Base-by-base conservation (phyloP, 768 basidiomycete genomes). In the Pluteus cervinus region DNA sequence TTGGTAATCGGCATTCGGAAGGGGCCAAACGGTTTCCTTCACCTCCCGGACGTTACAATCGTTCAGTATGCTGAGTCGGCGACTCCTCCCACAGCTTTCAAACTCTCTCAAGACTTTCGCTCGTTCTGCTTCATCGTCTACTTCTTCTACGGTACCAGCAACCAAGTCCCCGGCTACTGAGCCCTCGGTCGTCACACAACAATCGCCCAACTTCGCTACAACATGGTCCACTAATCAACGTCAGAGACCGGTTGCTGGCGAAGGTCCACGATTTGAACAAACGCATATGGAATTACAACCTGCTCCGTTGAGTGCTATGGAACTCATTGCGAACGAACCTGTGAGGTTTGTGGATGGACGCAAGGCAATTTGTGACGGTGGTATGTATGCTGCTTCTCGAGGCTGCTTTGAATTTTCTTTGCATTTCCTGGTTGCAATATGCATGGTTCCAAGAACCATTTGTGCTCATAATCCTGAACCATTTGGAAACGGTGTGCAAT, bases 351-450 rank as follows among this genome's bases (percentile, higher is more conserved):
- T 94, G 7, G 60, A 88, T 30, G 85, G 79, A 14, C 73, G 94
- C 49, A 89, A 79, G 59, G 92, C 91, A 2, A 71, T 82, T 33
- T 99, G 96, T 57, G 94, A 99, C 57, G 96, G 96, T 52, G 94
- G 96, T 97, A 48, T 50, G 88, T 68, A 33, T 35, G 18, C 23
- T 22, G 17, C 1, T 22, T 30, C 20, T 18, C 15, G 20, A 24
- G 21, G 34, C 22, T 4, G 16, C 30, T 25, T 37, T 28, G n/a
- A 14, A 16, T 28, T 26, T 28, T 8, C 17, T 23, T 4, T 25
- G 18, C 33, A 10, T 29, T 16, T 24, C 29, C 12, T 24, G 18
- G 14, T 9, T 17, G 21, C 16, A n/a, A n/a, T n/a, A n/a, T n/a
- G n/a, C n/a, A n/a, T n/a, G n/a, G n/a, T n/a, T n/a, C n/a, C n/a